These are phyloP conservation scores for Micromonas commoda DNA, from an alignment of 139 green algal species.

Conservation along the genomic window DNA sequence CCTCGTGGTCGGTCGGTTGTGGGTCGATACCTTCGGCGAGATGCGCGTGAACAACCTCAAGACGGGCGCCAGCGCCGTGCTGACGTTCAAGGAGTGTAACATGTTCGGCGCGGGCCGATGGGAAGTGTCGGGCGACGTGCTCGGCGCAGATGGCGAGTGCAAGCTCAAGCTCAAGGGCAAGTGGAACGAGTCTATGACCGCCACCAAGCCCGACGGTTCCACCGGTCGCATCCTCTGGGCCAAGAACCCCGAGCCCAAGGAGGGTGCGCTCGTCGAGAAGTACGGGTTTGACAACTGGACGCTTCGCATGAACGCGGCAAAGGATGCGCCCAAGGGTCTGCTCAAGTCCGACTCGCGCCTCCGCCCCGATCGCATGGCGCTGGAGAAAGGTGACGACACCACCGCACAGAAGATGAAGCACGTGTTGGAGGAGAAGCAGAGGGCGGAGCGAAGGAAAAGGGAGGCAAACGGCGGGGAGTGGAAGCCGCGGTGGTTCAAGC, in stretches of 20 bases:
- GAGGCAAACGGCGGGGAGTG: neutral
- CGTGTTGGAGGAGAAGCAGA: constrained; percentile 9
- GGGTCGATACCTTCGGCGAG: constrained; percentile 83
- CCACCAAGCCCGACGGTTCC: neutral
- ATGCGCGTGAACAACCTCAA: constrained; percentile 69
- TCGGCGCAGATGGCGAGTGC: neutral
- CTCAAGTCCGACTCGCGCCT: constrained; percentile 8
- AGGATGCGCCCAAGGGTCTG: neutral
- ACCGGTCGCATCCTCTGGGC: neutral
- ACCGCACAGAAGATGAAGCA: neutral
- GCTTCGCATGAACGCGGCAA: neutral
- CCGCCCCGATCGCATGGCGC: constrained; percentile 6
- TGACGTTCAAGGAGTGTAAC: constrained; percentile 65
- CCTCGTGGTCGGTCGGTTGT: constrained; percentile 83
- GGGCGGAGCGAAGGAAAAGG: constrained; percentile 9
- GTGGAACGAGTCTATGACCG: constrained; percentile 8
- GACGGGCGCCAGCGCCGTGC: constrained; percentile 59
- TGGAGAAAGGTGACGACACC: constrained; percentile 16
- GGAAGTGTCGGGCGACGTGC: neutral
- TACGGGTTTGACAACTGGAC: constrained; percentile 14
- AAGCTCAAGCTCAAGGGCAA: constrained; percentile 3
- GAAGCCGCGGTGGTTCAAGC: constrained; percentile 11
- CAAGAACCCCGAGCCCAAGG: too few relatives aligned
- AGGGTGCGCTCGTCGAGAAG: too few relatives aligned
- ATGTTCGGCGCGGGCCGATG: constrained; percentile 16